phyloP scores from a whole-genome alignment of 2,329 filamentous ascomycete species.

The Sporothrix euskadiensis region DNA sequence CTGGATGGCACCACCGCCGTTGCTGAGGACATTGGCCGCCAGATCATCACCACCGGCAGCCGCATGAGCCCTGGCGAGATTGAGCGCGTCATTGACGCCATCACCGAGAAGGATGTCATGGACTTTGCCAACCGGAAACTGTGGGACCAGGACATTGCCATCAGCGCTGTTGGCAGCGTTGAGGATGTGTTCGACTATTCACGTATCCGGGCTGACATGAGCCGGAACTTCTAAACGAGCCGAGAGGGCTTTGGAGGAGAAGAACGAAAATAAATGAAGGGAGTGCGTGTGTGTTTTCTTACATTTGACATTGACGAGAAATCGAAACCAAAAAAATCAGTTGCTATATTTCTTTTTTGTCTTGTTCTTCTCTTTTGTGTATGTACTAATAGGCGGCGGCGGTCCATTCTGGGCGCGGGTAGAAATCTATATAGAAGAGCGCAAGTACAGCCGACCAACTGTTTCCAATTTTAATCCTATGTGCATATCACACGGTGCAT shows the following conservation, averaged over 20 bases:
- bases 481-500: neutral
- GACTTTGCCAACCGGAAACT: constrained; percentile 91
- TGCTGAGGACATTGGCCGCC: constrained; percentile 96
- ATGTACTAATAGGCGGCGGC: constrained; percentile 29
- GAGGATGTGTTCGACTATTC: constrained; percentile 79
- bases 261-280: constrained; percentile 13
- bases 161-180: constrained; percentile 89
- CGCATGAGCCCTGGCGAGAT: constrained; percentile 91
- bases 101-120: constrained; percentile 97
- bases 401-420: constrained; percentile 12
- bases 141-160: constrained; percentile 95
- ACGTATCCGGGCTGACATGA: constrained; percentile 43
- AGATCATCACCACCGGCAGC: constrained; percentile 95
- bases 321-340: constrained; percentile 17
- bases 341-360: neutral
- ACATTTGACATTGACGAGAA: constrained; percentile 2
- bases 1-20: constrained; percentile 97
- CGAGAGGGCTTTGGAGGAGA: neutral
- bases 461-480: neutral
- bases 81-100: constrained; percentile 82
- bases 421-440: constrained; percentile 24
- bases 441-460: constrained; percentile 19
- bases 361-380: constrained; percentile 24
- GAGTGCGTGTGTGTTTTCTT: neutral
- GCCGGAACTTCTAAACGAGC: constrained; percentile 40